A percentile compares a stretch with the other conserved stretches of the same genome.
These are phyloP conservation scores for Blastomyces gilchristii DNA, from an alignment of 2,329 filamentous ascomycete genomes.

Conservation along the genomic window DNA sequence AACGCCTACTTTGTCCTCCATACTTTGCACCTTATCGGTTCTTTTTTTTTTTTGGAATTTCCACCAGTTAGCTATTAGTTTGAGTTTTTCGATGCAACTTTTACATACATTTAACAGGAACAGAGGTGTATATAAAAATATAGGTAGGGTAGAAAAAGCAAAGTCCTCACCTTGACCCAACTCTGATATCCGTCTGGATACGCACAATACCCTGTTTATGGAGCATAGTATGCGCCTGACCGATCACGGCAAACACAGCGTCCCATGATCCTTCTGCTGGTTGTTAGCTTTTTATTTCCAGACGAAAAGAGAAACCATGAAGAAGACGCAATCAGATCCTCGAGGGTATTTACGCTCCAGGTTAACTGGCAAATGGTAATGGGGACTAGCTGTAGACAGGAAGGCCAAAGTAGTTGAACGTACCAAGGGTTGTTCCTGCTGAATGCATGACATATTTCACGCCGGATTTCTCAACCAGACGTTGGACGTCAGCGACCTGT, in stretches of 20 bases:
- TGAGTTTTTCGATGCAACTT: neutral
- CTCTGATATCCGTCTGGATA: constrained; percentile 80
- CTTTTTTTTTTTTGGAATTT: constrained; percentile 31
- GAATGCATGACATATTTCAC: constrained; percentile 84
- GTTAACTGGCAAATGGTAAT: neutral
- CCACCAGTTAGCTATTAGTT: constrained; percentile 3
- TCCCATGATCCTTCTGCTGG: constrained; percentile 78
- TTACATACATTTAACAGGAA: neutral
- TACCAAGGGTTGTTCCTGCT: constrained; percentile 85
- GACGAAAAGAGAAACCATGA: neutral
- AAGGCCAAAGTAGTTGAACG: constrained; percentile 24
- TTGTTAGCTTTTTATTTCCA: neutral
- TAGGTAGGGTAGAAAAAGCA: too few relatives aligned
- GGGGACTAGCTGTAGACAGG: neutral
- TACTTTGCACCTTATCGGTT: constrained; percentile 76
- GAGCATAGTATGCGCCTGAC: constrained; percentile 71
- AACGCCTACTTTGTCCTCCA: constrained; percentile 64
- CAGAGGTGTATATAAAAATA: neutral
- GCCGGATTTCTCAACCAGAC: constrained; percentile 68
- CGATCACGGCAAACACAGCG: constrained; percentile 70
- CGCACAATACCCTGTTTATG: constrained; percentile 67
- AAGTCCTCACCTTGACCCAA: constrained; percentile 58
- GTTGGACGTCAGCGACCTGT: constrained; percentile 82
- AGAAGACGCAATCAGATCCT: neutral
- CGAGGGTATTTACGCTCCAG: neutral